Conservation (phyloP, 768 basidiomycete species). For the Mycena polygramma region DNA sequence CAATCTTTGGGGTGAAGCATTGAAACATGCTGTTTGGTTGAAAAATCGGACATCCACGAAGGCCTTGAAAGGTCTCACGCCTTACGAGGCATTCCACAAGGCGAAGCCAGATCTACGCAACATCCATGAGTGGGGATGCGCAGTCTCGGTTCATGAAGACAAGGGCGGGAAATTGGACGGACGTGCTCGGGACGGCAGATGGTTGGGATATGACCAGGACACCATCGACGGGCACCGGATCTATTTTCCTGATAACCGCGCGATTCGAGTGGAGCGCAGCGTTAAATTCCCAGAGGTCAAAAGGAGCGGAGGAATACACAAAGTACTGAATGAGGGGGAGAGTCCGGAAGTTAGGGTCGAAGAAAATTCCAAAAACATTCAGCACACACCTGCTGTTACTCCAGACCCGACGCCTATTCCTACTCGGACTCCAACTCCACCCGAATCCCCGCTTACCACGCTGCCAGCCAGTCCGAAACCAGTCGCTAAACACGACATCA, state of each 20-base stretch:
- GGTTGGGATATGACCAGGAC: not conserved
- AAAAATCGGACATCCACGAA: conserved; percentile 40
- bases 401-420: not conserved
- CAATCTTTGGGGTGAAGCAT: conserved; percentile 50
- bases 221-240: not conserved
- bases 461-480: conserved; percentile 21
- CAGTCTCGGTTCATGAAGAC: not conserved
- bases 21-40: conserved; percentile 42
- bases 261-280: not conserved
- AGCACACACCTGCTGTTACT: conserved; percentile 31
- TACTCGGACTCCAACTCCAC: not conserved
- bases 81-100: not conserved
- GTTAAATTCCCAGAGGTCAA: not conserved
- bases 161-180: not conserved
- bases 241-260: not conserved
- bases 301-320: conserved; percentile 18
- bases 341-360: conserved; percentile 14
- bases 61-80: not conserved
- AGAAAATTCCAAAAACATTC: conserved; percentile 26
- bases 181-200: not conserved
- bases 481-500: conserved; percentile 25
- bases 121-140: not conserved
- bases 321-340: conserved; percentile 39
- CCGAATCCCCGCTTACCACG: conserved; percentile 25
- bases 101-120: not conserved